Evolutionary conservation across 2,329 filamentous ascomycete species (phyloP), one percentile per base, ranked within the genome.

Genomic region (Paracoccidioides brasiliensis): DNA sequence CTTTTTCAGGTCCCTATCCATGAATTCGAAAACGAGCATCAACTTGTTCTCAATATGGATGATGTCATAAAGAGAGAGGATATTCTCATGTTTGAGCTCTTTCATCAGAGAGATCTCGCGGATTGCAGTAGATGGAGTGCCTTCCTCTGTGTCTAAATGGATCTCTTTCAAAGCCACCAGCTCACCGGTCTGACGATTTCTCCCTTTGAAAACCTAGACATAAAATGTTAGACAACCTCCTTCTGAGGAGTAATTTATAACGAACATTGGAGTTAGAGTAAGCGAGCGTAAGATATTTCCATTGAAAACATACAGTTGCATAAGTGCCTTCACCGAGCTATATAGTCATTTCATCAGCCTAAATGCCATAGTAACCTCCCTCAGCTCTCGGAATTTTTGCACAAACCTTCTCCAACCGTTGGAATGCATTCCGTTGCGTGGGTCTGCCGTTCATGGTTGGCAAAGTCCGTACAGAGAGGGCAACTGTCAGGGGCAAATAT

Each of bases 1-100:
- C 69, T 94, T 89, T 78, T 98, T 98, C 10, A 98, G 76, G 67
- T 98, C 93, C 69, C 90, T 90, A 72, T 98, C 93, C 91, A 98
- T 96, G 73, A 85, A 95, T 72, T 98, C 93, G 64, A 98, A 98
- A 9, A 98, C 93, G 43, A 98, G 84, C 93, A 98, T 98, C 56
- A 98, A 83, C 72, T 98, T 98, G 75, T 97, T 98, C 77, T 98
- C 93, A 56, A 93, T 97, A 72, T 98, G 93, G 66, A 98, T 97
- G 56, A 98, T 93, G 78, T 98, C 93, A 78, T 97, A 90, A 5
- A 98, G 83, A 57, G 86, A 89, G 64, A 98, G 90, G 62, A 98
- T 97, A 69, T 96, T 97, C 71, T 96, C 90, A 73, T 98, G 93
- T 74, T 97, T 97, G 63, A 98, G 80, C 74, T 98, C 93, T 75